Percentiles rank a stretch among this genome's conserved stretches.
Conservation (phyloP, 1,139 yeast species). For the Lodderomyces parapsilosis region DNA sequence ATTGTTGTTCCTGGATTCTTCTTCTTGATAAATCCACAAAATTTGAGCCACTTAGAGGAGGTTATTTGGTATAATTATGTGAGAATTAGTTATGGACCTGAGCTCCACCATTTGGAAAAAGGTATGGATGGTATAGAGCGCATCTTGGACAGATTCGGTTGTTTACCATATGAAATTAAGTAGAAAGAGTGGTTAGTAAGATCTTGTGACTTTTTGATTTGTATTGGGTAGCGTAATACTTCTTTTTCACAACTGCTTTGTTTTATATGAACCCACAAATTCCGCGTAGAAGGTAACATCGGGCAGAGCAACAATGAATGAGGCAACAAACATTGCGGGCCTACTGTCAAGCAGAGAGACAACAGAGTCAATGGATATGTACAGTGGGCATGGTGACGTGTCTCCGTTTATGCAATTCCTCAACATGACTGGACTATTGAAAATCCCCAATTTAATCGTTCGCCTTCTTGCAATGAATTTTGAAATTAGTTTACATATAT, state of each 20-base stretch:
- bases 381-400: neutral
- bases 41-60: slow-evolving; percentile 59
- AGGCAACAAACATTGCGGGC: neutral
- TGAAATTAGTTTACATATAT: slow-evolving; percentile 33
- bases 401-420: slow-evolving; percentile 1
- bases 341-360: neutral
- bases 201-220: neutral
- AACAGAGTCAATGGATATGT: neutral
- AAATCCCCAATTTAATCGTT: slow-evolving; percentile 23
- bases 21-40: slow-evolving; percentile 64
- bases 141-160: slow-evolving; percentile 48
- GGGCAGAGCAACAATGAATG: neutral
- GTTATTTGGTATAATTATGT: slow-evolving; percentile 66
- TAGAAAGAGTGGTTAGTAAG: neutral
- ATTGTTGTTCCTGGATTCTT: slow-evolving; percentile 69
- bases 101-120: slow-evolving; percentile 47
- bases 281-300: too few species aligned
- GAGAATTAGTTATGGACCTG: slow-evolving; percentile 66
- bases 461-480: slow-evolving; percentile 28
- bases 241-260: neutral
- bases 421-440: slow-evolving; percentile 3
- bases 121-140: slow-evolving; percentile 71
- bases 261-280: too few species aligned
- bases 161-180: slow-evolving; percentile 33
- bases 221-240: neutral